Base-by-base conservation (phyloP, 2,329 filamentous ascomycete species). In the Cephalotrichum gorgonifer region DNA sequence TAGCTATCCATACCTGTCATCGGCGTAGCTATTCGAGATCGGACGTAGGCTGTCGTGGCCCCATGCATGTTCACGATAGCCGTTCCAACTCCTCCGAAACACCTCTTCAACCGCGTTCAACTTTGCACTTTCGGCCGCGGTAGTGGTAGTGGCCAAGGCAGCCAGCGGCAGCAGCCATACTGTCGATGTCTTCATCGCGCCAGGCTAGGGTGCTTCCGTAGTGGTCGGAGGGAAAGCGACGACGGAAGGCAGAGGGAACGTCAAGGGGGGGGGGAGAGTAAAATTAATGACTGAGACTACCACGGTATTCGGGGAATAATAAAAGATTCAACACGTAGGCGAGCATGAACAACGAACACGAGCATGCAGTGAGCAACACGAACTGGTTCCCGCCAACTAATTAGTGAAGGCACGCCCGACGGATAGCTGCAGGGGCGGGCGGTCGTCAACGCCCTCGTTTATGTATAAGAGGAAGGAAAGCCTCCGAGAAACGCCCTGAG, bases 11-110 rank as follows among this genome's bases (percentile, higher is more conserved):
- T 67, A 88, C 86, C 85, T 76, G 49, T 86, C 85, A 62, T 95
- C 81, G 22, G 72, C 71, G 52, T 68, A 83, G 1, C 64, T 65
- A 55, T 88, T 86, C 38, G 74, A 76, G 14, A 86, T 71, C 0
- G 88, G 87, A 53, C 71, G 72, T 9, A 94, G 68, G 42, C 88
- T 86, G 62, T 94, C 88, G 55, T 87, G 78, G 1, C 85, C 85
- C 53, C 86, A 90, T 0, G 86, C 86, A 64, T 86, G 79, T 64
- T 78, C 68, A 58, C 79, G 76, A 62, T 91, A 91, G 2, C 83
- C 85, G 51, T 81, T 66, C 84, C 85, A 90, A 2, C 85, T 82
- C 56, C 75, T 74, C 50, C 76, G 71, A 58, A 90, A 91, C 0
- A 81, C 81, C 49, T 79, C 75, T 60, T 80, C 83, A 48, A 90